Evolutionary conservation across 2,329 filamentous ascomycete species (phyloP).

Genomic region (Paraconiothyrium sp.): DNA sequence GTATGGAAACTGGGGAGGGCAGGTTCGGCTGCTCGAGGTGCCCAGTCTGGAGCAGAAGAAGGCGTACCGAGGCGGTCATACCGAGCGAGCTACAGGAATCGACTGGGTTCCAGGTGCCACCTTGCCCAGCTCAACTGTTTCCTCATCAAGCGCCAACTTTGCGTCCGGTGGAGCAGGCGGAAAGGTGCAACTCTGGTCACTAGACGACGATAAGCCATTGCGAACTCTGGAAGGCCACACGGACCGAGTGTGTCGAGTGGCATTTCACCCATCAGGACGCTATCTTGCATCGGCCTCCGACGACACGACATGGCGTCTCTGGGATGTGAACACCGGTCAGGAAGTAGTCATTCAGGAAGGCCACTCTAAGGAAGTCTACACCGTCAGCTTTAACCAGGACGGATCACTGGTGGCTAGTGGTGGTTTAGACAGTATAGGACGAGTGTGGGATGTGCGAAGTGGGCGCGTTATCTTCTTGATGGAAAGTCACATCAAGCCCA

Average conservation of each 20-base stretch:
- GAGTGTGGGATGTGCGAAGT: constrained; percentile 93
- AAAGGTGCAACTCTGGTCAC: constrained; percentile 87
- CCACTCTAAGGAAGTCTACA: constrained; percentile 91
- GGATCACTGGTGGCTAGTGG: constrained; percentile 90
- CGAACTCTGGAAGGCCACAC: constrained; percentile 84
- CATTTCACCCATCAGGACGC: constrained; percentile 90
- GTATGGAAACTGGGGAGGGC: constrained; percentile 91
- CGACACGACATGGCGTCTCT: constrained; percentile 95
- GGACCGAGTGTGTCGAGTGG: constrained; percentile 87
- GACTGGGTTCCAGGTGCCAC: constrained; percentile 90
- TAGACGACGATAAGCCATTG: constrained; percentile 85
- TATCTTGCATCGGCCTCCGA: constrained; percentile 94
- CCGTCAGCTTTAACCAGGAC: constrained; percentile 88
- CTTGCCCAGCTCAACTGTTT: constrained; percentile 74
- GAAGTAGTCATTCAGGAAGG: constrained; percentile 92
- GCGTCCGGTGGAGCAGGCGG: constrained; percentile 92
- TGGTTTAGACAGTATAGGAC: constrained; percentile 92
- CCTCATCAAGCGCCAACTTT: constrained; percentile 79
- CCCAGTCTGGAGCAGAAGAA: constrained; percentile 81
- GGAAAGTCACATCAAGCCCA: constrained; percentile 91
- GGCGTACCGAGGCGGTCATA: constrained; percentile 80
- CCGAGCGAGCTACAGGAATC: constrained; percentile 86
- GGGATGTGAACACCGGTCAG: constrained; percentile 87
- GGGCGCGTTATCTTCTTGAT: constrained; percentile 96
- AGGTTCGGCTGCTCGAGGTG: constrained; percentile 84